A percentile compares a stretch with the other conserved stretches of the same genome.
phyloP scores from a whole-genome alignment of 441 rosid genomes.

The Erodium trifolium region DNA sequence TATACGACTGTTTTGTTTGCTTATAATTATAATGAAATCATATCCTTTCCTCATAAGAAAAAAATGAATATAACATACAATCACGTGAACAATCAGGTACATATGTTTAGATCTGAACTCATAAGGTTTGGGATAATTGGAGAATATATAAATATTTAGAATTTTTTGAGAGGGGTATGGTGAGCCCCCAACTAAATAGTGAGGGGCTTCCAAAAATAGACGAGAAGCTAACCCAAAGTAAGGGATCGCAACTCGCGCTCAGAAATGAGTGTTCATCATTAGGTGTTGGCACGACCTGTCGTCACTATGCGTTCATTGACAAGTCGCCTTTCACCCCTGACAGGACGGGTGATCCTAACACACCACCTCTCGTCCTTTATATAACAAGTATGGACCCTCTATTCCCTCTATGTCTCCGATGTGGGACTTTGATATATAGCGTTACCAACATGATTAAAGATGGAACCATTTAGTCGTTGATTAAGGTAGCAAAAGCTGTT shows the following conservation, averaged over 20 bases:
- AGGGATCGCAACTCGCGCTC: constrained; percentile 33
- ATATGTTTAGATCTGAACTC: no score
- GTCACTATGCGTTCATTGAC: constrained; percentile 70
- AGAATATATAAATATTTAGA: background rate
- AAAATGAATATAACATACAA: no score
- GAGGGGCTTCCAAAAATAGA: constrained; percentile 79
- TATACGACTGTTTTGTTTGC: no score
- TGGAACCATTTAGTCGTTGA: no score
- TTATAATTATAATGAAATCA: no score
- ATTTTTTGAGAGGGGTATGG: background rate
- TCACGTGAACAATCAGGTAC: no score
- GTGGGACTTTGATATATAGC: constrained; percentile 13
- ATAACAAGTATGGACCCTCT: background rate
- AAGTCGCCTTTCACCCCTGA: constrained; percentile 69
- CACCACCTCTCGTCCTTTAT: background rate
- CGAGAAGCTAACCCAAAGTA: constrained; percentile 43
- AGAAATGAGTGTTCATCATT: constrained; percentile 31
- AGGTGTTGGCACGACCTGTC: constrained; percentile 81
- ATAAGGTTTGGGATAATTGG: no score
- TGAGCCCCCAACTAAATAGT: constrained; percentile 21
- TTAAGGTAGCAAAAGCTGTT: no score
- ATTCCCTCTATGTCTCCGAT: background rate
- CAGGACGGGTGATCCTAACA: constrained; percentile 30
- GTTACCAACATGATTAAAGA: no score
- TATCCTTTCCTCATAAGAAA: no score